Base-by-base conservation (phyloP, 345 rosid species). In the Salix purpurea region DNA sequence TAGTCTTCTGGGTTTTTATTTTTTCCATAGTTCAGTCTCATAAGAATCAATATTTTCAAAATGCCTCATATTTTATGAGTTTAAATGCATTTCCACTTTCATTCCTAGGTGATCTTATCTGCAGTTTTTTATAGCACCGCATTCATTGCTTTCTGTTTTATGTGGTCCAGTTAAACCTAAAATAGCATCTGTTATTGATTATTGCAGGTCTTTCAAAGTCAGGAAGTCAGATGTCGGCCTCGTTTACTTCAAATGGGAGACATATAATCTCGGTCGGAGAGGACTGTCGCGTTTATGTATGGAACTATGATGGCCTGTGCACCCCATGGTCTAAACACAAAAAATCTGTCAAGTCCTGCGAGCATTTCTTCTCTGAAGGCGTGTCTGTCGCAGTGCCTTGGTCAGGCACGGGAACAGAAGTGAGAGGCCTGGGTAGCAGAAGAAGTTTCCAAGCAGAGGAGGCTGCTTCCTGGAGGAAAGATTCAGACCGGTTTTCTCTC, bases 251-350 rank as follows among this genome's bases (percentile, higher is more conserved):
- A 48, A 84, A 86, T 1, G 96, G 91, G 79, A 90, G 83, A 81
- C 92, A 90, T 71, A 88, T 93, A 75, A 76, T 95, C 85, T 95
- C 98, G 28, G 85, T 93, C 23, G 89, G 97, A 76, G 87, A 87
- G 72, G 96, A 92, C 82, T 80, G 79, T 69, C 97, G 83, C 12
- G 93, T 95, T 70, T 93, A 89, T 81, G 82, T 90, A 74, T 91
- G 98, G 98, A 87, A 88, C 81, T 86, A 88, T 71, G 83, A 86
- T 28, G 82, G 42, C 68, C 73, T 62, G 24, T 44, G 84, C 52
- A 23, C 77, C 39, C 80, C 85, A 26, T 58, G 85, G 30, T 80
- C 82, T 5, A 91, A 89, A 71, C 82, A 75, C 28, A 44, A 40
- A 11, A 89, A 84, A 78, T 83, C 97, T 2, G 79, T 84, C 19